These are phyloP conservation scores for Chrysosporium queenslandicum DNA, from an alignment of 2,329 filamentous ascomycete genomes.

Conservation along the genomic window DNA sequence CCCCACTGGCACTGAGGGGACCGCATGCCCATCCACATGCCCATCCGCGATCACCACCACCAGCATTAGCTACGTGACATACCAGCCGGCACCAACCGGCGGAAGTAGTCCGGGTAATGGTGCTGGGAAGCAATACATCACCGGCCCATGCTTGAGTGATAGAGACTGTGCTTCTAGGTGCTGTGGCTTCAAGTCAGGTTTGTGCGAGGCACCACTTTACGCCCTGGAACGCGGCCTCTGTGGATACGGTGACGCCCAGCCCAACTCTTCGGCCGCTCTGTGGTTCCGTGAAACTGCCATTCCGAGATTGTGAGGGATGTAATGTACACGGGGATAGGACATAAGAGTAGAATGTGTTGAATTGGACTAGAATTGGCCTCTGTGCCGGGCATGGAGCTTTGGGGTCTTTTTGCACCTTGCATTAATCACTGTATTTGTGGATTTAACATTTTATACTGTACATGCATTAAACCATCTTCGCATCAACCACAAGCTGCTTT, in stretches of 20 bases:
- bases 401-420: too few species aligned
- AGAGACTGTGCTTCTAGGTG: constrained; percentile 23
- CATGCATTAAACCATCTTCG: too few species aligned
- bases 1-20: too few species aligned
- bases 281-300: neutral
- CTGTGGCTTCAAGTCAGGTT: constrained; percentile 27
- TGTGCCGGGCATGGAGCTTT: too few species aligned
- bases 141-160: constrained; percentile 21
- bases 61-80: too few species aligned
- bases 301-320: neutral
- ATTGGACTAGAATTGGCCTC: too few species aligned
- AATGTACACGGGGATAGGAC: neutral
- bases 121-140: constrained; percentile 22
- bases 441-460: too few species aligned
- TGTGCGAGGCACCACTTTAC: constrained; percentile 20
- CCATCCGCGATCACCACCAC: too few species aligned
- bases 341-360: neutral
- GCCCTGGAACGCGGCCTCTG: neutral
- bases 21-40: too few species aligned
- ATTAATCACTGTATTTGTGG: too few species aligned
- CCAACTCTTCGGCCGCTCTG: neutral
- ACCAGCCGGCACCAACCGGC: too few species aligned
- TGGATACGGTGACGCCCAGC: neutral
- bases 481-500: too few species aligned
- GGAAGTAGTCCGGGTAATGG: neutral